Conservation (phyloP, 257 asterid genomes). For the Penstemon barbatus region DNA sequence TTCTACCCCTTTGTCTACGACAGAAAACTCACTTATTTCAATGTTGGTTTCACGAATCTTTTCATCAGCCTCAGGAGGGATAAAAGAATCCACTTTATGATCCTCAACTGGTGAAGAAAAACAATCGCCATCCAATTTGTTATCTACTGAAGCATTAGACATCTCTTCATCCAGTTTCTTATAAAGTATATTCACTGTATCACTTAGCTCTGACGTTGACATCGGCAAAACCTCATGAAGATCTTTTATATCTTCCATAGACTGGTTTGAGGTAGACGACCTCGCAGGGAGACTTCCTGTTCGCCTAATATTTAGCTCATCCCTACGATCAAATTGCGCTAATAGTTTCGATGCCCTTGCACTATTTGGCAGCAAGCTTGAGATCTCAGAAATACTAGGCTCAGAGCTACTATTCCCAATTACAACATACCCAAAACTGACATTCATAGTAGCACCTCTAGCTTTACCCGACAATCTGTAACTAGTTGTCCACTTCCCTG, state of each 20-base stretch:
- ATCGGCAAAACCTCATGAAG: slow-evolving; percentile 78
- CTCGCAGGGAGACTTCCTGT: slow-evolving; percentile 66
- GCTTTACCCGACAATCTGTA: slow-evolving; percentile 83
- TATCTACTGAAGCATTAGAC: slow-evolving; percentile 35
- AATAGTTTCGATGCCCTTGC: slow-evolving; percentile 31
- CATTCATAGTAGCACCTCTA: slow-evolving; percentile 71
- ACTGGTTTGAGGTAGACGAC: slow-evolving; percentile 39
- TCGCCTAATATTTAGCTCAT: slow-evolving; percentile 43
- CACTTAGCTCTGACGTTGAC: slow-evolving; percentile 52
- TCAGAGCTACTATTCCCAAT: slow-evolving; percentile 44
- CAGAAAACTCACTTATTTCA: slow-evolving; percentile 45
- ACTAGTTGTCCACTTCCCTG: slow-evolving; percentile 96
- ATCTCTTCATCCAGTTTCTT: slow-evolving; percentile 68
- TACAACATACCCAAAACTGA: slow-evolving; percentile 72
- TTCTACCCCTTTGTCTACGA: slow-evolving; percentile 36
- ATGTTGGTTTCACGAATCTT: slow-evolving; percentile 39
- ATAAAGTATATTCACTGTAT: slow-evolving; percentile 64
- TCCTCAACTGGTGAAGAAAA: slow-evolving; percentile 33
- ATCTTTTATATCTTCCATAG: slow-evolving; percentile 65
- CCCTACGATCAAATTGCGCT: slow-evolving; percentile 35
- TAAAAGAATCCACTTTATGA: slow-evolving; percentile 30
- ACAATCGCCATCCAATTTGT: slow-evolving; percentile 39
- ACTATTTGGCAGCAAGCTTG: slow-evolving; percentile 37
- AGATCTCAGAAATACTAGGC: slow-evolving; percentile 35
- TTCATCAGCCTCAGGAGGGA: slow-evolving; percentile 38